phyloP scores from a whole-genome alignment of 306 rosid genomes.

The Trifolium dubium region DNA sequence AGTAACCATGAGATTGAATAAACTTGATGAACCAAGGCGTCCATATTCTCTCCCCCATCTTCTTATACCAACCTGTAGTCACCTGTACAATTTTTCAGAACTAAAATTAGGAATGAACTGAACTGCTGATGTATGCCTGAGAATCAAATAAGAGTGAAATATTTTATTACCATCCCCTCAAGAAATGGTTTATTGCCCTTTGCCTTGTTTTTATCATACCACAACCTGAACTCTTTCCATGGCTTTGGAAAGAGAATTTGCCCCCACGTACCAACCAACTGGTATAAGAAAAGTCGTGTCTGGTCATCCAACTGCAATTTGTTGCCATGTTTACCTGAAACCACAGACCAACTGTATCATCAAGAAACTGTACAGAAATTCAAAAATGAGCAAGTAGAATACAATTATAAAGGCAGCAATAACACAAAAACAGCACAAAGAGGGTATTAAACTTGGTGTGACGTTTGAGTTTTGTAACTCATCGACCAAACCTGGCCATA shows the following conservation, averaged over 20 bases:
- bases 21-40: constrained; percentile 98
- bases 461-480: background rate
- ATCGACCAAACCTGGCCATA: background rate
- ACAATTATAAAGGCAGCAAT: constrained; percentile 15
- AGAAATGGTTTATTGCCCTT: constrained; percentile 74
- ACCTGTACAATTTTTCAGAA: constrained; percentile 62
- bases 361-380: constrained; percentile 9
- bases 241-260: constrained; percentile 97
- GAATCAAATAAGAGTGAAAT: constrained; percentile 26
- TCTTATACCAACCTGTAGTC: constrained; percentile 92
- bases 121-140: constrained; percentile 22
- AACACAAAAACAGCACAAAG: constrained; percentile 23
- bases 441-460: background rate
- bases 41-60: constrained; percentile 94
- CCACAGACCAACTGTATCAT: constrained; percentile 35
- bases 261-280: constrained; percentile 97
- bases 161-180: constrained; percentile 80
- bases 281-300: constrained; percentile 77
- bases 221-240: constrained; percentile 98
- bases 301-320: constrained; percentile 65
- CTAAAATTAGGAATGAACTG: constrained; percentile 27
- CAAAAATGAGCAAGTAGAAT: constrained; percentile 1
- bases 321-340: constrained; percentile 88
- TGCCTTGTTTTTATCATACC: constrained; percentile 88
- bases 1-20: constrained; percentile 81